These are phyloP conservation scores for Chalciporus pseudorubinellus DNA, from an alignment of 768 basidiomycete species.

Conservation along the genomic window DNA sequence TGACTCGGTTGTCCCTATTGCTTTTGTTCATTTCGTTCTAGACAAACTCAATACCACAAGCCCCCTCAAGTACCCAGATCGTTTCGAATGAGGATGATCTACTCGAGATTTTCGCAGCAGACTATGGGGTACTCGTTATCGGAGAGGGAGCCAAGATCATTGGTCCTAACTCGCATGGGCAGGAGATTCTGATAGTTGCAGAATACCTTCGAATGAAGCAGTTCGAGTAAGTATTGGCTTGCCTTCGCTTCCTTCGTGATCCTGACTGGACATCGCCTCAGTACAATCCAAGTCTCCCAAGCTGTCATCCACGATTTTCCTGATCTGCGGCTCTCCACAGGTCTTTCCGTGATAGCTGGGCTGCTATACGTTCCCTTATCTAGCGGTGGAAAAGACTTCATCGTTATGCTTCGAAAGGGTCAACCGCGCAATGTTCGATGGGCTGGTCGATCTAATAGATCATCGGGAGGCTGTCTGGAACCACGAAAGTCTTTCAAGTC, in stretches of 20 bases:
- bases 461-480: conserved; percentile 47
- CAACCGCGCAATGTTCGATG: conserved; percentile 69
- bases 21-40: conserved; percentile 21
- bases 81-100: conserved; percentile 80
- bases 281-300: conserved; percentile 68
- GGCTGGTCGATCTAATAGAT: conserved; percentile 72
- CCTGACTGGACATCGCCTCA: conserved; percentile 20
- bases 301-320: conserved; percentile 68
- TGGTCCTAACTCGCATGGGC: conserved; percentile 67
- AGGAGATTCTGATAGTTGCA: conserved; percentile 75
- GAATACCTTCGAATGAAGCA: conserved; percentile 76
- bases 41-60: conserved; percentile 70
- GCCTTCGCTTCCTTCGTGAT: not conserved
- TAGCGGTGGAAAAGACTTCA: conserved; percentile 71
- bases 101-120: conserved; percentile 73
- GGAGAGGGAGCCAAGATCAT: conserved; percentile 71
- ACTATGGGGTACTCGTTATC: conserved; percentile 69
- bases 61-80: conserved; percentile 67
- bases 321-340: conserved; percentile 59
- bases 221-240: conserved; percentile 49
- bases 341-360: conserved; percentile 67
- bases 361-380: conserved; percentile 76
- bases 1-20: not conserved
- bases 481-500: conserved; percentile 78
- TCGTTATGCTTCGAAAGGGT: conserved; percentile 76